These are phyloP conservation scores for Trichoderma arundinaceum DNA, from an alignment of 2,329 filamentous ascomycete genomes.

Conservation along the genomic window DNA sequence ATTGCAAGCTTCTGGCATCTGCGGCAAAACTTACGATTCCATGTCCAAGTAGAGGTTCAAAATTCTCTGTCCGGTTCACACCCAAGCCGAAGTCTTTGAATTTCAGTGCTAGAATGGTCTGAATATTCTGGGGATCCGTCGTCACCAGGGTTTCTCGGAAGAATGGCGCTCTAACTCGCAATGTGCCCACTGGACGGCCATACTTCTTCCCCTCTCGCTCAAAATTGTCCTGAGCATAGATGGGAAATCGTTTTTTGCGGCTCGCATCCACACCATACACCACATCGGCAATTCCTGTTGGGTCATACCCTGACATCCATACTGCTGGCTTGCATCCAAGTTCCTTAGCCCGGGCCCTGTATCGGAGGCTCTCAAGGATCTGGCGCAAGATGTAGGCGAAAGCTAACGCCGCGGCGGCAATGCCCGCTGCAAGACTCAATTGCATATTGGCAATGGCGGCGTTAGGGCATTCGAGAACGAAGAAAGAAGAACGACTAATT, in stretches of 20 bases:
- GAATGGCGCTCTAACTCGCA: conserved; percentile 33
- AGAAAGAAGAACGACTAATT: background rate
- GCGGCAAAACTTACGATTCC: conserved; percentile 41
- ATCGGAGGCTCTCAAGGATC: conserved; percentile 24
- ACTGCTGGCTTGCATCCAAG: conserved; percentile 35
- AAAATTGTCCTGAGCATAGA: conserved; percentile 24
- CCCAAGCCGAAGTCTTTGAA: conserved; percentile 41
- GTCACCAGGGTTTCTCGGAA: conserved; percentile 37
- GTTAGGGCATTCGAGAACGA: background rate
- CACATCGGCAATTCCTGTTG: conserved; percentile 33
- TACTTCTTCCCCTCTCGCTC: conserved; percentile 12
- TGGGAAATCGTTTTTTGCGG: conserved; percentile 34
- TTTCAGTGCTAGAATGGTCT: conserved; percentile 39
- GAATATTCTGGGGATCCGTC: conserved; percentile 39
- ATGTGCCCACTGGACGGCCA: conserved; percentile 35
- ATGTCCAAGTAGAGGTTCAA: conserved; percentile 51
- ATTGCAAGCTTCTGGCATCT: background rate
- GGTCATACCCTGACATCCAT: conserved; percentile 30
- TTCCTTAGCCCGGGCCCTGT: conserved; percentile 30
- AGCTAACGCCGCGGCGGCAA: conserved; percentile 26
- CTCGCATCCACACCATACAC: conserved; percentile 31
- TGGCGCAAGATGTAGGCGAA: conserved; percentile 30
- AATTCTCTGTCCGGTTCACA: conserved; percentile 37
- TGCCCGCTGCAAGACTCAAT: background rate
- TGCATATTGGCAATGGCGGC: conserved; percentile 12